Evolutionary conservation across 768 basidiomycete species (phyloP), one percentile per base, ranked within the genome.

Genomic region (Russula earlei): DNA sequence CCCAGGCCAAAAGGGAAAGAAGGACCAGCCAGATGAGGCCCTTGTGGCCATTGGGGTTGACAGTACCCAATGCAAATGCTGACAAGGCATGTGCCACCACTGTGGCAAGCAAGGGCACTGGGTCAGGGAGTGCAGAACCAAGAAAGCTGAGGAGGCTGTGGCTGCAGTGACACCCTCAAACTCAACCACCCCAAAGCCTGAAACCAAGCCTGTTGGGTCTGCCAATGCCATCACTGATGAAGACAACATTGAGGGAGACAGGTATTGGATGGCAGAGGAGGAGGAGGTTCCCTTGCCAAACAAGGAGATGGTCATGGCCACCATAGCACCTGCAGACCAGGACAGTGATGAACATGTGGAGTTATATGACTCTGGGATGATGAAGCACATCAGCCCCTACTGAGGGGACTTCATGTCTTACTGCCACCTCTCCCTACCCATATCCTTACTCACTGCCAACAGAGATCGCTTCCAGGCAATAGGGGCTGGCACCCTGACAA

Each of bases 11-110:
- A n/a, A 9, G 37, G 37, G 37, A 5, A 38, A 19, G 5, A 38
- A 38, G 37, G 37, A 38, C 17, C 12, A 12, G 6, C 17, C n/a
- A 12, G 0, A 50, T 12, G 37, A 40, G 29, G 49, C 43, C 4
- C 5, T 44, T 0, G 33, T 33, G 0, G 46, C 46, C 5, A 48
- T 33, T 2, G 5, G 0, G 2, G 3, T 4, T 0, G 48, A 38
- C 5, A 62, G 56, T 52, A 19, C 41, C 36, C 61, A n/a, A 5
- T 54, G 53, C 63, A 38, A 48, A 15, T 15, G 34, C 27, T 9
- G 38, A 4, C 41, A 51, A 5, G 49, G 38, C 49, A 51, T 40
- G 11, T 51, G 38, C n/a, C 38, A 31, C 49, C 40, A 51, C 17
- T 51, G 49, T n/a, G 29, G 29, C 25, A 51, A 51, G 38, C 5